phyloP scores from a whole-genome alignment of 2,329 filamentous ascomycete species.

The Didymella keratinophila region DNA sequence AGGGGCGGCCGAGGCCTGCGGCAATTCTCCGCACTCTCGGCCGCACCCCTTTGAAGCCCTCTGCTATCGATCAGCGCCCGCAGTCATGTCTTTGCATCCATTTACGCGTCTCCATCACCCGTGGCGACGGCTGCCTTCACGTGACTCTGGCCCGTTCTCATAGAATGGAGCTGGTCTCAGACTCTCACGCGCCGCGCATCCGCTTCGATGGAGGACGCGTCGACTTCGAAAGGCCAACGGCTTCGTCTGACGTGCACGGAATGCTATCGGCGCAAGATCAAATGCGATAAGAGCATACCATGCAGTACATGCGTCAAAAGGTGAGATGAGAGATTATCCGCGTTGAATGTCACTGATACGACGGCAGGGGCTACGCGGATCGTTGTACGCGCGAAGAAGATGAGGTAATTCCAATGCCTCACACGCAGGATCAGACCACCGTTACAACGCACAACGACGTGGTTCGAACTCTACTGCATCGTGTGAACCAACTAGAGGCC shows the following conservation, averaged over 20 bases:
- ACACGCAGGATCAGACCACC: not conserved
- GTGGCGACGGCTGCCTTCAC: not conserved
- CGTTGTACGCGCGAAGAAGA: constrained; percentile 6
- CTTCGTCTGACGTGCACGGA: constrained; percentile 40
- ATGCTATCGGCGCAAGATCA: constrained; percentile 46
- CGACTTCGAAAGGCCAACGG: constrained; percentile 20
- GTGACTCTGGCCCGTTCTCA: not conserved
- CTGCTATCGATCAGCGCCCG: not conserved
- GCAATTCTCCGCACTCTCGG: not conserved
- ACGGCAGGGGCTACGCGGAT: constrained; percentile 1
- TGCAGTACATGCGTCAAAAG: constrained; percentile 52
- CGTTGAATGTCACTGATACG: not conserved
- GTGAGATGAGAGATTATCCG: constrained; percentile 2
- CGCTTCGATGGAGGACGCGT: constrained; percentile 19
- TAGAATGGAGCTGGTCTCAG: not conserved
- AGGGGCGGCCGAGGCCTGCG: constrained; percentile 1
- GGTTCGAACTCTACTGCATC: not conserved
- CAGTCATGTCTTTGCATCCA: not conserved
- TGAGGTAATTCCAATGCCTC: not conserved
- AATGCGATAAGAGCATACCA: constrained; percentile 54
- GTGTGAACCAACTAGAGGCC: constrained; percentile 3
- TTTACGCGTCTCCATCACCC: not conserved
- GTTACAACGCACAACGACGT: not conserved
- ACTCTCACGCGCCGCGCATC: not conserved
- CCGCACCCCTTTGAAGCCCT: not conserved